Base-by-base conservation (phyloP, 768 basidiomycete genomes). In the Hygrocybe coccinea region DNA sequence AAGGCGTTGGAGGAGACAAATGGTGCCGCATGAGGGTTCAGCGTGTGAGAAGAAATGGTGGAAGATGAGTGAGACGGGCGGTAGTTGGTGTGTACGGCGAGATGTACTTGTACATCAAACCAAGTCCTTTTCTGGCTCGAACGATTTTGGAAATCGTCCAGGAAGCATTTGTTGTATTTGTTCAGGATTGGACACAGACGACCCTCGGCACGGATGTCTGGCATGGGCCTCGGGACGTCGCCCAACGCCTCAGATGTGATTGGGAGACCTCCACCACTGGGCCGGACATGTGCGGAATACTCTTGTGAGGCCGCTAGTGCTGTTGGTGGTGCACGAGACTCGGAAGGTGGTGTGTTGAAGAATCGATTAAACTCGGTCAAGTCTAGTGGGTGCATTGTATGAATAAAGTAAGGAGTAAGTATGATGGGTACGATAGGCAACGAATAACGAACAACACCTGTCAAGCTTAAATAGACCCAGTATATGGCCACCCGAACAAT, bases 11-110 rank as follows among this genome's bases (percentile, higher is more conserved):
- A 29, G 8, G 45, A 46, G n/a, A 21, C 43, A 46, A 52, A 60
- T 24, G 22, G 25, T 9, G 39, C 34, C 15, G 56, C 59, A 57
- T 37, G 51, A 4, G 39, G 59, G 19, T 54, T 38, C 34, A 49
- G 52, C 2, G 44, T 11, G 2, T 19, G 17, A 17, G 44, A 7
- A 17, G 44, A 46, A 5, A 19, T 41, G 15, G 38, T 5, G 11
- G 44, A 46, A 5, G 2, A 5, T 11, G 22, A n/a, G 44, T 3
- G 5, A 17, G 44, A 2, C 21, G 8, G 29, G 29, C 17, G 21
- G 44, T 22, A 17, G 5, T 6, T 17, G n/a, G 21, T 22, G 3
- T 3, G 21, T 19, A 46, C 44, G 44, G 17, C 11, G 44, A 46
- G 22, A 22, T 46, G 44, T 4, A 46, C 11, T 12, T 22, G 7